A percentile compares a stretch with the other conserved stretches of the same genome.
phyloP scores from a whole-genome alignment of 1,139 yeast species.

The Kodamaea anthophila region DNA sequence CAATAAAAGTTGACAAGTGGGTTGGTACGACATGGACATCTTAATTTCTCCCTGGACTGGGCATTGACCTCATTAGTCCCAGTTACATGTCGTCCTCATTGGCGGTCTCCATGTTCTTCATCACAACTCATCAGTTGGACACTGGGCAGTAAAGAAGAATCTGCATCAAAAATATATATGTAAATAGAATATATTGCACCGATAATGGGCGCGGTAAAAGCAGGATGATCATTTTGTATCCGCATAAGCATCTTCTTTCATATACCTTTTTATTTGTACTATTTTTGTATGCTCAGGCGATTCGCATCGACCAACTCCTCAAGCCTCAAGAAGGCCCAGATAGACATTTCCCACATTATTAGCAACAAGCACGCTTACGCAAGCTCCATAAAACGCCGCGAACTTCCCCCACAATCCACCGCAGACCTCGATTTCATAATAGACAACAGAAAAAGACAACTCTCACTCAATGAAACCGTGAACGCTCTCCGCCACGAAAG shows the following conservation, averaged over 20 bases:
- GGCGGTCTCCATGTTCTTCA: no score
- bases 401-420: constrained; percentile 22
- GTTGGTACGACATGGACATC: no score
- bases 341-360: constrained; percentile 45
- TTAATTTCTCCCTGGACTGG: no score
- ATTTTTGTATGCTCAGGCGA: background rate
- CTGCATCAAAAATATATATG: no score
- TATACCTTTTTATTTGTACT: background rate
- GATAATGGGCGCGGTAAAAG: no score
- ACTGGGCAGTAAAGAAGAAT: no score
- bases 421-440: constrained; percentile 28
- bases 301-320: constrained; percentile 15
- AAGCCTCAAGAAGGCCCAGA: constrained; percentile 33
- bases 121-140: no score
- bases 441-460: constrained; percentile 19
- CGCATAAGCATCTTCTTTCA: background rate
- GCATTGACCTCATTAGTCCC: no score
- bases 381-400: constrained; percentile 44
- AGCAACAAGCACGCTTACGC: constrained; percentile 31
- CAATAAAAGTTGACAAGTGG: no score
- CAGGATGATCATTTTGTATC: no score
- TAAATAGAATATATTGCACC: background rate
- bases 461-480: constrained; percentile 17
- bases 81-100: no score
- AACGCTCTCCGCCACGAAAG: constrained; percentile 27